Percentiles rank a stretch among this genome's conserved stretches.
Evolutionary conservation across 176 grass and related monocot species (phyloP).

Genomic region (Dendrocalamus sinicus): DNA sequence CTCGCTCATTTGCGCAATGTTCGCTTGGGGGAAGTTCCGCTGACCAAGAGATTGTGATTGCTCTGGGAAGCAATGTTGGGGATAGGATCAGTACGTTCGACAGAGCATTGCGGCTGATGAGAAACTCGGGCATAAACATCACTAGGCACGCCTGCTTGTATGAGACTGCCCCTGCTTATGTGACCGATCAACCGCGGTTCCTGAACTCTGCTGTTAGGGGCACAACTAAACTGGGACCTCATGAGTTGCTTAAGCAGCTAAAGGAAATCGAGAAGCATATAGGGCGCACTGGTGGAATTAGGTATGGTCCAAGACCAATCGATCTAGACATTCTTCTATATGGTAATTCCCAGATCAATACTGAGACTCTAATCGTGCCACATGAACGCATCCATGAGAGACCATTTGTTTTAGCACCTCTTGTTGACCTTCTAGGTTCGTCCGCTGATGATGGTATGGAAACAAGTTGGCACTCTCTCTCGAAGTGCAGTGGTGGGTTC

Average conservation of each 20-base stretch:
- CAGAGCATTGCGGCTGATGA: conserved; percentile 65
- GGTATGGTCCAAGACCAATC: conserved; percentile 85
- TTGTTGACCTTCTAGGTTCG: conserved; percentile 76
- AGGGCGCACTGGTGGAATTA: conserved; percentile 64
- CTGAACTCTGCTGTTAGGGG: conserved; percentile 85
- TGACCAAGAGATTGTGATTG: conserved; percentile 82
- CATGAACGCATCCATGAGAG: conserved; percentile 90
- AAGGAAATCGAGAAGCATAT: conserved; percentile 83
- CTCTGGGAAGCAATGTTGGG: conserved; percentile 85
- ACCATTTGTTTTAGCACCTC: conserved; percentile 85
- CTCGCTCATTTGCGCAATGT: conserved; percentile 33
- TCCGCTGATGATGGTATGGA: conserved; percentile 53
- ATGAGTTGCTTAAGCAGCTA: conserved; percentile 67
- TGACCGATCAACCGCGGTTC: conserved; percentile 76
- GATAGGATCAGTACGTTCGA: conserved; percentile 71
- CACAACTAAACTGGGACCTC: conserved; percentile 73
- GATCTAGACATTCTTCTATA: conserved; percentile 95
- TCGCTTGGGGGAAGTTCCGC: conserved; percentile 32
- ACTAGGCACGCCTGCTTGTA: conserved; percentile 80
- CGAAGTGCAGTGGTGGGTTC: conserved; percentile 55
- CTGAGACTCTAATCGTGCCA: conserved; percentile 65
- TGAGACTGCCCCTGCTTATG: conserved; percentile 87
- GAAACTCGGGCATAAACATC: conserved; percentile 67
- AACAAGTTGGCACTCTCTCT: conserved; percentile 73
- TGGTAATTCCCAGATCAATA: conserved; percentile 53